Evolutionary conservation across 2,329 filamentous ascomycete species (phyloP).

Genomic region (Acephala macrosclerotiorum): DNA sequence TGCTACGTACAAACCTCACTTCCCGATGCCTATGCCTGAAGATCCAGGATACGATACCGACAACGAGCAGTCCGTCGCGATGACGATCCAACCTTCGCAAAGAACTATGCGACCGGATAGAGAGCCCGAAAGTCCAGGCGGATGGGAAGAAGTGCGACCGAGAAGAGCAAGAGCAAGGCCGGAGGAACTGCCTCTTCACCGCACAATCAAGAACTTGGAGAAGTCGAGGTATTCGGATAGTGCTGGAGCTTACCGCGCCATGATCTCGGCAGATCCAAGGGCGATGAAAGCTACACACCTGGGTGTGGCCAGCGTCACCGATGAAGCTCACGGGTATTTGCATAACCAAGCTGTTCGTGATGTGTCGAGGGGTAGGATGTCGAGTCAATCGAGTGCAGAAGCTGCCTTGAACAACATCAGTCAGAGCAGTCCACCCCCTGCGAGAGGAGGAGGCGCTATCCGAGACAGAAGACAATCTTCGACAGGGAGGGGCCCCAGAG

Average conservation of each 20-base stretch:
- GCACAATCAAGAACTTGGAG: slow-evolving; percentile 50
- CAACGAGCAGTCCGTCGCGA: slow-evolving; percentile 34
- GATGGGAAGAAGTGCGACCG: slow-evolving; percentile 35
- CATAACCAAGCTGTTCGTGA: slow-evolving; percentile 25
- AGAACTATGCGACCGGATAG: slow-evolving; percentile 22
- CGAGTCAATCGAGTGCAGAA: slow-evolving; percentile 50
- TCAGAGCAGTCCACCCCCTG: slow-evolving; percentile 45
- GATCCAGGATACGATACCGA: slow-evolving; percentile 42
- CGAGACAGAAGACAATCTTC: slow-evolving; percentile 36
- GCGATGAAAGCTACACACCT: slow-evolving; percentile 6
- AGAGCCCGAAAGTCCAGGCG: slow-evolving; percentile 24
- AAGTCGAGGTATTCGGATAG: slow-evolving; percentile 52
- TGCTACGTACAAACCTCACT: slow-evolving; percentile 22
- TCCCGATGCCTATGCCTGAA: slow-evolving; percentile 30
- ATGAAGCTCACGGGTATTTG: slow-evolving; percentile 39
- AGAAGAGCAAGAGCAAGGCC: slow-evolving; percentile 29
- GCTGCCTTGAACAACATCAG: slow-evolving; percentile 52
- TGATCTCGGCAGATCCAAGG: slow-evolving; percentile 41
- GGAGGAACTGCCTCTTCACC: slow-evolving; percentile 46
- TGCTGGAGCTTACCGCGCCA: slow-evolving; percentile 54
- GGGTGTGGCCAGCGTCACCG: slow-evolving; percentile 5
- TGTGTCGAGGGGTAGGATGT: slow-evolving; percentile 36
- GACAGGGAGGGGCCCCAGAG: slow-evolving; percentile 29
- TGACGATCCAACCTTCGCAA: slow-evolving; percentile 33
- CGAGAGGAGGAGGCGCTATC: slow-evolving; percentile 40